phyloP scores from a whole-genome alignment of 352 stramenopile genomes.

The Plasmopara halstedii region DNA sequence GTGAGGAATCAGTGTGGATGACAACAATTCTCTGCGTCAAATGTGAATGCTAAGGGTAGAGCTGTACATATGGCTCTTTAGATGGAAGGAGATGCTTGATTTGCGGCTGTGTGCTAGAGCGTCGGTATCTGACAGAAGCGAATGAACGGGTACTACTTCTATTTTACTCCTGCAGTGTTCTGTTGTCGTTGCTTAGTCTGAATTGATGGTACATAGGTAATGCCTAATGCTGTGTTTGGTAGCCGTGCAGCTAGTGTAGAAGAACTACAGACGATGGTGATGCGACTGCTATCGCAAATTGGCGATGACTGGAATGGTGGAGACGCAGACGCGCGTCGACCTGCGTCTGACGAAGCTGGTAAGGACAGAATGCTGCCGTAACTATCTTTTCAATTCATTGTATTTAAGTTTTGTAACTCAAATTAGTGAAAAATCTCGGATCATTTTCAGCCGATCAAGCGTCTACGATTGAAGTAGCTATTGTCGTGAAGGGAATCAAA shows the following conservation, averaged over 20 bases:
- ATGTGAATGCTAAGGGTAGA: not conserved
- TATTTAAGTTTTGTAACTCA: not conserved
- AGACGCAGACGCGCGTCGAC: slow-evolving; percentile 25
- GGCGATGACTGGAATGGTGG: slow-evolving; percentile 24
- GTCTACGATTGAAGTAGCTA: slow-evolving; percentile 59
- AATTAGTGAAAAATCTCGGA: slow-evolving; percentile 42
- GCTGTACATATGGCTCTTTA: slow-evolving; percentile 3
- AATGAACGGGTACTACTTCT: slow-evolving; percentile 4
- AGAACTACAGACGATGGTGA: slow-evolving; percentile 38
- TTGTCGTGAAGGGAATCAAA: slow-evolving; percentile 62
- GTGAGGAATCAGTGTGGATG: slow-evolving; percentile 14
- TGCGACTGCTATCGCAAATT: slow-evolving; percentile 29
- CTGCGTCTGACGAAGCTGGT: slow-evolving; percentile 49
- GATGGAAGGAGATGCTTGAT: slow-evolving; percentile 59
- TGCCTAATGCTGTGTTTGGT: not conserved
- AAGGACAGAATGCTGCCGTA: not conserved
- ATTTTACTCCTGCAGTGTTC: not conserved
- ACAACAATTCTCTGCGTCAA: not conserved
- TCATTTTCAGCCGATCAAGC: slow-evolving; percentile 64
- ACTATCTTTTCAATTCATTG: not conserved
- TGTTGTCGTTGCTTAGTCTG: not conserved
- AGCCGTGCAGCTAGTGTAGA: slow-evolving; percentile 15
- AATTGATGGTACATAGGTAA: slow-evolving; percentile 2
- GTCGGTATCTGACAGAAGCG: slow-evolving; percentile 1
- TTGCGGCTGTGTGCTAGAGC: slow-evolving; percentile 51